These are phyloP conservation scores for Candida sojae DNA, from an alignment of 1,139 yeast genomes.

Conservation along the genomic window DNA sequence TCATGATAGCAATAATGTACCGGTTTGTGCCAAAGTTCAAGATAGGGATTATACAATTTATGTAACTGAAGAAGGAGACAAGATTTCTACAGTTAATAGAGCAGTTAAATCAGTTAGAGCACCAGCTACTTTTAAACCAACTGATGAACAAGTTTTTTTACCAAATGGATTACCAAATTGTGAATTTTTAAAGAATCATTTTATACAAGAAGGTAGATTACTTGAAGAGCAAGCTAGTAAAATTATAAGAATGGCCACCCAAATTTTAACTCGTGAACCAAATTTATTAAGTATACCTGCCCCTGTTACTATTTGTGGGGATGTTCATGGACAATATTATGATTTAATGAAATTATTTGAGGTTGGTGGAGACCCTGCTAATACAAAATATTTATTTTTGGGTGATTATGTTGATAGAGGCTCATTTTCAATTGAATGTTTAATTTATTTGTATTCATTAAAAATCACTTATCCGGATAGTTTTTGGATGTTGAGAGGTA, in stretches of 20 bases:
- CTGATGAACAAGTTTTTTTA: conserved; percentile 66
- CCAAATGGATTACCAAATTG: conserved; percentile 71
- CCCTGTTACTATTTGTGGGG: conserved; percentile 96
- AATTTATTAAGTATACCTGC: conserved; percentile 82
- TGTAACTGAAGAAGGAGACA: conserved; percentile 69
- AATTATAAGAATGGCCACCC: conserved; percentile 70
- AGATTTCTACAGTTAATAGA: conserved; percentile 67
- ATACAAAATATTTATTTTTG: conserved; percentile 76
- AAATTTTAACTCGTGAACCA: conserved; percentile 69
- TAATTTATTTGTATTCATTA: conserved; percentile 76
- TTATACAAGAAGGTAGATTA: conserved; percentile 79
- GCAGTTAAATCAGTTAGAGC: conserved; percentile 65
- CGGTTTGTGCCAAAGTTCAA: conserved; percentile 7
- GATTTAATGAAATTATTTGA: conserved; percentile 91
- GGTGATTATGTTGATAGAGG: conserved; percentile 99
- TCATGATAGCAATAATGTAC: conserved; percentile 10
- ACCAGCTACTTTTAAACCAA: conserved; percentile 68
- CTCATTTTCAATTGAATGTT: conserved; percentile 85
- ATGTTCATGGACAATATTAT: conserved; percentile 92
- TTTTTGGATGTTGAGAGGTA: conserved; percentile 86
- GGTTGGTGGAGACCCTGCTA: conserved; percentile 87
- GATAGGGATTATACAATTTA: conserved; percentile 54
- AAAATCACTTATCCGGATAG: conserved; percentile 78
- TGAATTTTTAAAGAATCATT: conserved; percentile 71
- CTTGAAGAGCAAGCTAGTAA: conserved; percentile 69